Percentiles rank a stretch among this genome's conserved stretches.
These are phyloP conservation scores for Oryza meyeriana DNA, from an alignment of 176 grass and related monocot species.

Conservation along the genomic window DNA sequence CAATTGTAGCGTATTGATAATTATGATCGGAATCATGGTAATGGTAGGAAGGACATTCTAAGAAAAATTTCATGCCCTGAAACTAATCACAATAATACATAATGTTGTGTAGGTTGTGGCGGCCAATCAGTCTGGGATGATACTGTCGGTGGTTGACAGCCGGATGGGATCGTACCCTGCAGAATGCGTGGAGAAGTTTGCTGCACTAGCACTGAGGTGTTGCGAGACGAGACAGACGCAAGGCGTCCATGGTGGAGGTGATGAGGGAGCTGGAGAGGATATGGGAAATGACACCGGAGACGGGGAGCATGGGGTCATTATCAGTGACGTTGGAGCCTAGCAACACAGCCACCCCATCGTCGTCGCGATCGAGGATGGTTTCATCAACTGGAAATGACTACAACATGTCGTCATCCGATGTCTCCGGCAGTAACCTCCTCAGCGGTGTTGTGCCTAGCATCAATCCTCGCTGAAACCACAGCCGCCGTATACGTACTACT, in stretches of 20 bases:
- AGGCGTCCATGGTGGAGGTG: conserved; percentile 62
- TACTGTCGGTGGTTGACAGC: conserved; percentile 45
- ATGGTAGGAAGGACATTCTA: neutral
- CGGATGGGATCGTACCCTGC: conserved; percentile 52
- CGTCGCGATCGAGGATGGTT: conserved; percentile 30
- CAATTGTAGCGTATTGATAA: neutral
- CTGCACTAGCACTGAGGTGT: conserved; percentile 45
- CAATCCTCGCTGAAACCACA: conserved; percentile 47
- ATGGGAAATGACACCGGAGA: conserved; percentile 52
- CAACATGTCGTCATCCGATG: conserved; percentile 70
- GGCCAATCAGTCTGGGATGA: conserved; percentile 55
- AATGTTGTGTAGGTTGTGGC: conserved; percentile 24
- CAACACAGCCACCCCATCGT: conserved; percentile 18
- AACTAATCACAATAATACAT: neutral
- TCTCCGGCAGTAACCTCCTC: conserved; percentile 85
- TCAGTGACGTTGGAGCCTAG: conserved; percentile 9
- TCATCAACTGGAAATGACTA: conserved; percentile 24
- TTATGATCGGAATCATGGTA: neutral
- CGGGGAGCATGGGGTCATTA: conserved; percentile 31
- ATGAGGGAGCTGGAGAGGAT: conserved; percentile 58
- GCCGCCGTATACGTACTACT: too few relatives aligned
- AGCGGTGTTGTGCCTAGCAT: conserved; percentile 70
- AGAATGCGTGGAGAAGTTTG: conserved; percentile 63
- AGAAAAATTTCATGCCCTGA: neutral
- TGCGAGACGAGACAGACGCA: conserved; percentile 56